Base-by-base conservation (phyloP, 345 rosid species). In the Lumnitzera littorea region DNA sequence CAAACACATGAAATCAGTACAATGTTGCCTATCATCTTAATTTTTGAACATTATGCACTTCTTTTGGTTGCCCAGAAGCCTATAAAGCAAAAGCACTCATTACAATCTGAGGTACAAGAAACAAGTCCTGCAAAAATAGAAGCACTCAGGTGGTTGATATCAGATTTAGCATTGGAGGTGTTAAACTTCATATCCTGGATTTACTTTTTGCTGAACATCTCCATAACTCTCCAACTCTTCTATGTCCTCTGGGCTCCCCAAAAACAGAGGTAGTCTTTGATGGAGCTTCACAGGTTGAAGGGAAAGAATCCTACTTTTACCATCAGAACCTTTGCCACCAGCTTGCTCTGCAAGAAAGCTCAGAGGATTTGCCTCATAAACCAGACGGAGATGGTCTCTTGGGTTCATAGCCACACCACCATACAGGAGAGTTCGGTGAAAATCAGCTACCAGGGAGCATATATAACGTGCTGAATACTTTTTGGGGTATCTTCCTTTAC, bases 351-450 rank as follows among this genome's bases (percentile, higher is more conserved):
- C 95, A 24, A 91, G 91, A 72, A 79, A 91, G 65, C 95, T 91
- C 48, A 91, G 82, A 46, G 98, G 96, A 70, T 91, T 91, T 55
- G 90, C 96, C 77, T 88, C 96, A 11, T 89, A 91, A 24, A 91
- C 96, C 52, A 91, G 72, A 17, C 95, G 95, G 17, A 91, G 91
- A 73, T 91, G 98, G 72, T 83, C 89, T 71, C 98, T 85, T 12
- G 96, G 96, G 69, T 89, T 91, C 96, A 91, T 91, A 63, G 95
- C 91, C 15, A 91, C 74, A 12, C 98, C 96, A 24, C 96, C 98
- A 67, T 89, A 91, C 74, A 91, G 62, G 41, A 91, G 50, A 4
- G 98, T 91, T 65, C 98, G 76, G 61, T 91, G 96, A 57, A 89
- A 85, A 76, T 91, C 98, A 64, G 98, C 96, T 25, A 91, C 96